Base-by-base conservation (phyloP, 2,329 filamentous ascomycete genomes). In the Fusarium paranaense region DNA sequence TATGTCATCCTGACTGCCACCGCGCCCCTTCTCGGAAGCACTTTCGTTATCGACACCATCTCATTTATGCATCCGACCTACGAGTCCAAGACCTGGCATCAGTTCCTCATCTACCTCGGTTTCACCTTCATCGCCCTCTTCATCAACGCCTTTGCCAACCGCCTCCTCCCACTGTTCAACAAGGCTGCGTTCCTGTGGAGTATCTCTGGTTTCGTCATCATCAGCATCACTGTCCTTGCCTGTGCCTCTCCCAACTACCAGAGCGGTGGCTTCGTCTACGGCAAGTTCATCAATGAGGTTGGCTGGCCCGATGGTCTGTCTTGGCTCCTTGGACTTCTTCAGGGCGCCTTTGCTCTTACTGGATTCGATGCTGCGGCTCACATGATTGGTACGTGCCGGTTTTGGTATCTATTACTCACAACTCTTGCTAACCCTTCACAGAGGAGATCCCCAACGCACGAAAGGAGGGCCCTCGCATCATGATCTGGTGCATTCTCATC, bases 111-210 rank as follows among this genome's bases (percentile, higher is more conserved):
- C 57, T 94, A 94, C 80, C 86, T 93, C 52, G 91, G 81, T 8
- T 92, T 91, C 78, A 91, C 90, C 7, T 67, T 90, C 25, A 81
- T 88, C 18, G 90, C 90, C 4, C 89, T 94, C 67, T 65, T 89
- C 57, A 83, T 94, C 80, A 94, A 94, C 72, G 88, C 90, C 2
- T 92, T 94, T 73, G 84, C 88, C n/a, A 82, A 79, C 1, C 74
- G 78, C 4, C 77, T 91, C 5, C 85, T 95, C 5, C 92, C 92
- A 0, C 85, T 87, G 14, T 85, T 94, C 74, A 94, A 91, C 78
- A 91, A 93, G 79, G 86, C 87, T 20, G 92, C 92, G 2, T 92
- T 95, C 73, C 87, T 90, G 60, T 95, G 92, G 93, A 93, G 90
- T 4, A 84, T 95, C 3, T 81, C 86, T 2, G 93, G 93, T 0